These are phyloP conservation scores for Seiridium unicorne DNA, from an alignment of 2,329 filamentous ascomycete species.

Conservation along the genomic window DNA sequence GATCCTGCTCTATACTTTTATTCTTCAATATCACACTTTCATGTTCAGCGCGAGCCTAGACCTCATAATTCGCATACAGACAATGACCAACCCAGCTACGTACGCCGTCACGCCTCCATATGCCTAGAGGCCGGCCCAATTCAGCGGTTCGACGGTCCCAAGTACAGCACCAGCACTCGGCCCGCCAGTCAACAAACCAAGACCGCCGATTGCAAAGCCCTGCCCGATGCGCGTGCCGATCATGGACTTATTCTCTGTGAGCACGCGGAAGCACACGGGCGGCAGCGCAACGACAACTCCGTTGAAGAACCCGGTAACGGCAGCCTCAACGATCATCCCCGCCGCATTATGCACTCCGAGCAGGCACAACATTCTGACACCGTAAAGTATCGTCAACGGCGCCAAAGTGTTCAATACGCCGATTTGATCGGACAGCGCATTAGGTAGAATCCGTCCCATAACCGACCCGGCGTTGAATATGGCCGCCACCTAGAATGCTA, in stretches of 20 bases:
- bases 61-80: too few relatives aligned
- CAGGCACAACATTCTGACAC: slow-evolving; percentile 32
- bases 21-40: too few relatives aligned
- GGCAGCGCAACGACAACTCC: slow-evolving; percentile 41
- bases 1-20: too few relatives aligned
- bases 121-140: too few relatives aligned
- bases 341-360: slow-evolving; percentile 28
- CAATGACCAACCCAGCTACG: too few relatives aligned
- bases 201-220: slow-evolving; percentile 29
- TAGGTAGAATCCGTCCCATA: slow-evolving; percentile 37
- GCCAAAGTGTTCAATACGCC: slow-evolving; percentile 35
- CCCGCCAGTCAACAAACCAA: slow-evolving; percentile 31
- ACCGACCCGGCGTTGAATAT: slow-evolving; percentile 38
- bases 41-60: too few relatives aligned
- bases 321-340: slow-evolving; percentile 29
- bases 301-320: slow-evolving; percentile 40
- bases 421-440: slow-evolving; percentile 33
- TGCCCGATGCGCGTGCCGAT: slow-evolving; percentile 41
- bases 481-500: slow-evolving; percentile 39
- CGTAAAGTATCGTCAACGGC: slow-evolving; percentile 26
- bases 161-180: slow-evolving; percentile 33
- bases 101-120: too few relatives aligned
- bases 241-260: slow-evolving; percentile 37
- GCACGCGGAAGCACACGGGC: slow-evolving; percentile 33
- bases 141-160: slow-evolving; percentile 1